Conservation (phyloP, 306 rosid genomes). For the Delonix regia region DNA sequence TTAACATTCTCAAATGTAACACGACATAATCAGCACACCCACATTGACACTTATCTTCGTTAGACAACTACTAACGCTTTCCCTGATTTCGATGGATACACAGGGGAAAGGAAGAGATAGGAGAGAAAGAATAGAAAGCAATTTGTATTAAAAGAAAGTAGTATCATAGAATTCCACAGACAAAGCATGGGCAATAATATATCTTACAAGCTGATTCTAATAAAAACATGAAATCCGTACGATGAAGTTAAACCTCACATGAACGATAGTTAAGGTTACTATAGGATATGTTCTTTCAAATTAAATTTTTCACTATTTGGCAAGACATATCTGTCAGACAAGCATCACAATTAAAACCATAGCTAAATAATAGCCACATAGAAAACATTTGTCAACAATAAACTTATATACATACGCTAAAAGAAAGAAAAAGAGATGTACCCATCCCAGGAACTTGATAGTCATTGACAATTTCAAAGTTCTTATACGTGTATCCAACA, state of each 20-base stretch:
- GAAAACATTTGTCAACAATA: constrained; percentile 6
- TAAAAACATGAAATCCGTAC: not conserved
- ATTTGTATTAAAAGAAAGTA: not conserved
- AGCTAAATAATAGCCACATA: constrained; percentile 2
- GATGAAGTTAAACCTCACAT: constrained; percentile 8
- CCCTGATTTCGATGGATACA: not conserved
- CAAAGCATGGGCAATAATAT: not conserved
- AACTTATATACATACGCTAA: not conserved
- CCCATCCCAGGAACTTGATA: constrained; percentile 98
- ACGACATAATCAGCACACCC: not conserved
- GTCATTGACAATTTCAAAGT: constrained; percentile 93
- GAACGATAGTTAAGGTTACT: not conserved
- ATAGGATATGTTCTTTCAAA: not conserved
- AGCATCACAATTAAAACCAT: not conserved
- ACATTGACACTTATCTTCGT: not conserved
- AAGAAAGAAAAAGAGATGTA: constrained; percentile 38
- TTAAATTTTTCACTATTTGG: not conserved
- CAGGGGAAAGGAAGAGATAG: not conserved
- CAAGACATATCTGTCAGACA: not conserved
- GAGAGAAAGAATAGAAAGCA: not conserved
- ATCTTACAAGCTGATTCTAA: not conserved
- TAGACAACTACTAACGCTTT: not conserved
- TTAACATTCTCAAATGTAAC: not conserved
- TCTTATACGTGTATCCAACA: constrained; percentile 95
- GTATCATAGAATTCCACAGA: not conserved